These are phyloP conservation scores for Nannochloropsis salina DNA, from an alignment of 108 stramenopile species.

Conservation along the genomic window DNA sequence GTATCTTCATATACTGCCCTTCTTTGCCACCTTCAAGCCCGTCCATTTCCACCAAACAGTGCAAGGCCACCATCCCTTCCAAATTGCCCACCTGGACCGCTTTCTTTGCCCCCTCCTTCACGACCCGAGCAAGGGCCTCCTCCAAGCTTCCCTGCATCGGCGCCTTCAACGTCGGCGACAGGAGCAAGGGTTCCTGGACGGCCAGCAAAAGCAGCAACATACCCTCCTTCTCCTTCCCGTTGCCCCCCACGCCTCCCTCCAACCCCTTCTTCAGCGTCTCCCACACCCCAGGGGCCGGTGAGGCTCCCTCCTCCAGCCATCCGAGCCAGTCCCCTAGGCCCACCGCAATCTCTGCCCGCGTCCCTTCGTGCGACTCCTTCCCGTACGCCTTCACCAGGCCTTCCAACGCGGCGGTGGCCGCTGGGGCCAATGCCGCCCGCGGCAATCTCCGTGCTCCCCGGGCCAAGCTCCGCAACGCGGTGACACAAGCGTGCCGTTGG, in stretches of 20 bases:
- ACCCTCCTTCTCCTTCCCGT: background rate
- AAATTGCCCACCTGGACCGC: background rate
- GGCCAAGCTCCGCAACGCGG: constrained; percentile 18
- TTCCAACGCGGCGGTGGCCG: constrained; percentile 15
- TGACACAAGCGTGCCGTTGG: constrained; percentile 31
- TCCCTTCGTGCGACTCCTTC: constrained; percentile 41
- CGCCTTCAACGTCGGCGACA: background rate
- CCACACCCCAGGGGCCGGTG: background rate
- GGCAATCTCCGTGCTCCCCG: background rate
- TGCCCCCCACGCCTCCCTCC: background rate
- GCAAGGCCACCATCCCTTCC: constrained; percentile 3
- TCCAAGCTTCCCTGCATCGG: background rate
- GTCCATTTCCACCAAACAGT: constrained; percentile 18
- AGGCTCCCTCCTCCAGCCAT: background rate
- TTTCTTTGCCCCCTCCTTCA: background rate
- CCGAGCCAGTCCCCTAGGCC: background rate
- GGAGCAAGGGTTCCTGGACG: background rate
- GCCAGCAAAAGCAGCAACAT: background rate
- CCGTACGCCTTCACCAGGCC: constrained; percentile 29
- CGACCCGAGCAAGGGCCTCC: background rate
- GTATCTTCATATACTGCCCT: background rate
- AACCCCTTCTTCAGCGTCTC: background rate
- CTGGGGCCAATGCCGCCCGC: constrained; percentile 7
- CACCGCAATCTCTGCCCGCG: constrained; percentile 26
- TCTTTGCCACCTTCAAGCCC: background rate